Percentiles rank a stretch among this genome's conserved stretches.
phyloP scores from a whole-genome alignment of 2,329 filamentous ascomycete genomes.

The Aspergillus clavatus region DNA sequence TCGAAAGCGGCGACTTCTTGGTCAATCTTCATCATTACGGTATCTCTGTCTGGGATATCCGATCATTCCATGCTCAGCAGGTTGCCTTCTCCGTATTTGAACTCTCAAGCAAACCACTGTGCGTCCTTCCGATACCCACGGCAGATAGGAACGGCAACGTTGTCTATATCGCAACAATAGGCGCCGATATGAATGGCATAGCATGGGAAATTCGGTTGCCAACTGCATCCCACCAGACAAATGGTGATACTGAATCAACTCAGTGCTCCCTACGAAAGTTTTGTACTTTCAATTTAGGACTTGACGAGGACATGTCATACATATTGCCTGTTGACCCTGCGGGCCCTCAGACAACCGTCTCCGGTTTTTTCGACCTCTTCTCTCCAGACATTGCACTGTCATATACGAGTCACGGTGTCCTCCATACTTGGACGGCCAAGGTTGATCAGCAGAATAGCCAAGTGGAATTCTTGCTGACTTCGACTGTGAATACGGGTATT shows the following conservation, averaged over 20 bases:
- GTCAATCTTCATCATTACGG: slow-evolving; percentile 70
- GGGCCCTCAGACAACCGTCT: slow-evolving; percentile 64
- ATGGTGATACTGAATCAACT: slow-evolving; percentile 24
- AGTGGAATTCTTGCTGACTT: slow-evolving; percentile 78
- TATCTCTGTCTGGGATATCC: slow-evolving; percentile 76
- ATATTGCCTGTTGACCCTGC: slow-evolving; percentile 83
- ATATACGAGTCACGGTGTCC: slow-evolving; percentile 67
- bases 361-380: slow-evolving; percentile 80
- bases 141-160: slow-evolving; percentile 55
- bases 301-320: slow-evolving; percentile 49
- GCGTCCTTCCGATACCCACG: slow-evolving; percentile 65
- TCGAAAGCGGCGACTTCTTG: slow-evolving; percentile 72
- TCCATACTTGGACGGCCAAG: slow-evolving; percentile 81
- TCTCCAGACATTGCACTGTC: slow-evolving; percentile 81
- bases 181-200: slow-evolving; percentile 69
- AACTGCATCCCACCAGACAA: slow-evolving; percentile 22
- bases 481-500: slow-evolving; percentile 73
- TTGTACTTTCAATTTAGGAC: slow-evolving; percentile 63
- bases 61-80: slow-evolving; percentile 53
- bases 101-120: slow-evolving; percentile 67
- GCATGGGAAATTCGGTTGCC: slow-evolving; percentile 74
- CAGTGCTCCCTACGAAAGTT: slow-evolving; percentile 58
- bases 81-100: slow-evolving; percentile 57
- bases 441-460: slow-evolving; percentile 56
- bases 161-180: slow-evolving; percentile 73